Base-by-base conservation (phyloP, 148 eudicot genomes). In the Camellia sinensis region DNA sequence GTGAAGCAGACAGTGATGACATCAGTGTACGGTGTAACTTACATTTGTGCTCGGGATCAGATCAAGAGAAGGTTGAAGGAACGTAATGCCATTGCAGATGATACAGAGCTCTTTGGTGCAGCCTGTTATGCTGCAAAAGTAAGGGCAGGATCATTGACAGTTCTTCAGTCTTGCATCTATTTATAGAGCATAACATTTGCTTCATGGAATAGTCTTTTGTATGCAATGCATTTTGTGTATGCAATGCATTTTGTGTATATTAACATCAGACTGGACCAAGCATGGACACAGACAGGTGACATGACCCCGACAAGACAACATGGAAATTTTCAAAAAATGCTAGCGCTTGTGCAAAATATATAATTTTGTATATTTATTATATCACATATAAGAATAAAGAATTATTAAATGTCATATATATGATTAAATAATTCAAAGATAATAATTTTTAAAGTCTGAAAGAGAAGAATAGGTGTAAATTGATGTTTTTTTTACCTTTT, bases 1-100 rank as follows among this genome's bases (percentile, higher is more conserved):
- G 99, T 96, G 65, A 96, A 96, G 86, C 99, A 96, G 92, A 96
- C 99, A 10, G 99, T 96, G 73, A 96, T 96, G 99, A 93, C 99
- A 66, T 96, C 98, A 21, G 99, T 96, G n/a, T 96, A 96, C 86
- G 99, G 99, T 80, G 99, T 96, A 74, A 96, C 99, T 76, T 96
- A 91, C 73, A 85, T 93, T 82, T 98, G 99, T 80, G 99, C 99
- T 78, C 88, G 99, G 69, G 98, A 96, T 77, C 99, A 96, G 88
- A 96, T 96, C 79, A 93, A 85, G 85, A 90, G 90, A 83, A 93
- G 99, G 86, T 86, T 96, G 79, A 93, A 91, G 87, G 99, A 96
- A 82, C 98, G 99, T 67, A 75, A 70, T 79, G 84, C 85, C 78
- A 87, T 93, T 64, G 77, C 79, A 9, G 97, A 93, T 74, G 89